A percentile compares a stretch with the other conserved stretches of the same genome.
phyloP scores from a whole-genome alignment of 179 eudicot species.

The Carnegiea gigantea region DNA sequence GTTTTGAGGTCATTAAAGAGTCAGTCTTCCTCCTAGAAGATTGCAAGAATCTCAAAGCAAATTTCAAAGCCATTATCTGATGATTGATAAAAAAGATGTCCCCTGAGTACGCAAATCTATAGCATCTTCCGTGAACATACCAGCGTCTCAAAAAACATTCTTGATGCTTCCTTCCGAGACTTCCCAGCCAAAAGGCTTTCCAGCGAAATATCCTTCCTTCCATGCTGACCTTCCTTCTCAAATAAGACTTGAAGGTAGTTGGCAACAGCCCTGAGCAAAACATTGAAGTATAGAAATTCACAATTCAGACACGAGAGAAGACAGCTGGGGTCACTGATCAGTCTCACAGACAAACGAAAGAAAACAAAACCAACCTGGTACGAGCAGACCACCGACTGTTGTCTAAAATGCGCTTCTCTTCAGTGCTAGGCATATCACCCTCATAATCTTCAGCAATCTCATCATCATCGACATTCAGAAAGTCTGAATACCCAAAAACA shows the following conservation, averaged over 20 bases:
- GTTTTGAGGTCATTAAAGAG: not conserved
- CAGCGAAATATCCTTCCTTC: constrained; percentile 59
- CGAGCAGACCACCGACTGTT: constrained; percentile 99
- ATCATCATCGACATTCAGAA: constrained; percentile 81
- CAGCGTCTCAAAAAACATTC: constrained; percentile 98
- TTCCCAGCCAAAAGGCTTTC: constrained; percentile 72
- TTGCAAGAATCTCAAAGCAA: not conserved
- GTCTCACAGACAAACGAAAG: not conserved
- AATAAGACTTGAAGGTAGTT: constrained; percentile 84
- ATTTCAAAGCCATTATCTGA: not conserved
- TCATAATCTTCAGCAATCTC: constrained; percentile 67
- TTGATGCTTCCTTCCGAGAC: constrained; percentile 95
- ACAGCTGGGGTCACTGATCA: not conserved
- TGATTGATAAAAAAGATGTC: not conserved
- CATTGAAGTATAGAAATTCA: constrained; percentile 1
- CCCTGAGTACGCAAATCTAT: not conserved
- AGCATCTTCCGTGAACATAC: constrained; percentile 38
- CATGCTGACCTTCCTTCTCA: constrained; percentile 63
- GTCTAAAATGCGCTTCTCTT: constrained; percentile 55
- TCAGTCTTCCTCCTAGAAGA: not conserved
- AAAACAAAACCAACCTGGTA: constrained; percentile 56
- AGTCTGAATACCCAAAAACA: constrained; percentile 45
- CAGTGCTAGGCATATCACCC: constrained; percentile 52
- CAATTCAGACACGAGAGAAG: not conserved
- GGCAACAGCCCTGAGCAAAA: constrained; percentile 77